Percentiles rank a stretch among this genome's conserved stretches.
Conservation (phyloP, 345 rosid genomes). For the Aquilaria sinensis region DNA sequence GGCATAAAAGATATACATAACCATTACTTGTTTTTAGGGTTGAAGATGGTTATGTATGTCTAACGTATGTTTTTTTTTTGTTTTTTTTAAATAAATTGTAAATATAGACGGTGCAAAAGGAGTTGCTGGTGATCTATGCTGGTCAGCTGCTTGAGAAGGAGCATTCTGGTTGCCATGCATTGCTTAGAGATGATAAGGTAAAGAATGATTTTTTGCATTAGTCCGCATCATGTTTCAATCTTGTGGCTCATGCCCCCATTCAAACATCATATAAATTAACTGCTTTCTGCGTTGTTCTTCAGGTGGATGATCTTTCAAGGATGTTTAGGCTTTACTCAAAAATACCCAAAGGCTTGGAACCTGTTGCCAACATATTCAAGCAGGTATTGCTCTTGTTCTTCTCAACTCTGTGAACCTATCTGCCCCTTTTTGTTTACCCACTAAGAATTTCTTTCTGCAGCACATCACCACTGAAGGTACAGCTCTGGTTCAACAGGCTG, state of each 20-base stretch:
- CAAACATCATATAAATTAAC: too few relatives aligned
- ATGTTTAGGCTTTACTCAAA: slow-evolving; percentile 88
- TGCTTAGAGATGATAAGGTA: slow-evolving; percentile 94
- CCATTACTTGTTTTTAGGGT: too few relatives aligned
- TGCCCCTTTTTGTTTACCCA: not conserved
- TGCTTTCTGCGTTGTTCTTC: not conserved
- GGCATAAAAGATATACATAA: not conserved
- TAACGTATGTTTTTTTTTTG: slow-evolving; percentile 1
- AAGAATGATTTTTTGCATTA: not conserved
- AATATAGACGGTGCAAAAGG: slow-evolving; percentile 85
- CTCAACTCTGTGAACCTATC: not conserved
- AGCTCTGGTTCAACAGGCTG: slow-evolving; percentile 84
- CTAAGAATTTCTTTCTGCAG: slow-evolving; percentile 29
- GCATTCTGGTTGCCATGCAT: slow-evolving; percentile 80
- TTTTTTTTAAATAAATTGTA: slow-evolving; percentile 4
- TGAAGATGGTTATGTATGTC: not conserved
- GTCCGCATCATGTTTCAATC: not conserved
- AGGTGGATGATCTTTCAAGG: slow-evolving; percentile 95
- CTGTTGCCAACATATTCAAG: slow-evolving; percentile 76
- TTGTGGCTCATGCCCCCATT: too few relatives aligned
- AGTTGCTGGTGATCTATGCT: slow-evolving; percentile 61
- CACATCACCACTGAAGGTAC: slow-evolving; percentile 89
- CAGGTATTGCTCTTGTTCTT: slow-evolving; percentile 42
- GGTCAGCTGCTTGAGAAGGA: slow-evolving; percentile 79
- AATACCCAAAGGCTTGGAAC: slow-evolving; percentile 71